These are phyloP conservation scores for Danielia oregonensis DNA, from an alignment of 805 yeast species.

Conservation along the genomic window DNA sequence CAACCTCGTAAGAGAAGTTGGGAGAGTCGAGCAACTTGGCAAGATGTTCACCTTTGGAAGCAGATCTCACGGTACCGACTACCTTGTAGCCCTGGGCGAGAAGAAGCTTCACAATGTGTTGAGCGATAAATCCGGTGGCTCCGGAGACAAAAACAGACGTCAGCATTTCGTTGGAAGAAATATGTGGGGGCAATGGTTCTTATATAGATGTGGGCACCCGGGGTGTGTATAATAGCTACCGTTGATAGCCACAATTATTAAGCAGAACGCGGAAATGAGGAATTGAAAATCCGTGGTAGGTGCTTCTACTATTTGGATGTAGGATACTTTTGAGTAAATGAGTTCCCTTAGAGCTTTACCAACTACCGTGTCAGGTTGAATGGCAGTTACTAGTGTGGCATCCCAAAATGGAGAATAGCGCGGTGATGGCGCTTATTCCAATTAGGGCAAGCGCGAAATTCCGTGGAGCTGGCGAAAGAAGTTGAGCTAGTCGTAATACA, in stretches of 20 bases:
- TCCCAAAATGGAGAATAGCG: no score
- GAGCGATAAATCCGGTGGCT: conserved; percentile 49
- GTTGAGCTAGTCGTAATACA: no score
- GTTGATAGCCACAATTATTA: not conserved
- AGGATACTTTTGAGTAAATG: no score
- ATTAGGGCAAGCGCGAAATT: no score
- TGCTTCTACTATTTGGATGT: no score
- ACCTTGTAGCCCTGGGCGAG: conserved; percentile 38
- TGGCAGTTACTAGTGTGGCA: no score
- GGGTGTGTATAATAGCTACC: not conserved
- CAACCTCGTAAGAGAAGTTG: conserved; percentile 13
- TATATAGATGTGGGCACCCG: no score
- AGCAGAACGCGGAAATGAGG: not conserved
- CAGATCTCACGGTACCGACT: conserved; percentile 43
- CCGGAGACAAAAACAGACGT: conserved; percentile 41
- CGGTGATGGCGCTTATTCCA: no score
- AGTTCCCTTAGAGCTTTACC: no score
- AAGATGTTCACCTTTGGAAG: conserved; percentile 31
- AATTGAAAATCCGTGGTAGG: no score
- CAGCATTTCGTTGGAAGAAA: not conserved
- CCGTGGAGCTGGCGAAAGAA: no score
- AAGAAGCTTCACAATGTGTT: conserved; percentile 38
- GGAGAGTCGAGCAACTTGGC: conserved; percentile 5
- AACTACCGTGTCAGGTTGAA: no score
- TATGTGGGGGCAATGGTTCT: not conserved